Evolutionary conservation across 2,329 filamentous ascomycete genomes (phyloP).

Genomic region (Cladosporium halotolerans): DNA sequence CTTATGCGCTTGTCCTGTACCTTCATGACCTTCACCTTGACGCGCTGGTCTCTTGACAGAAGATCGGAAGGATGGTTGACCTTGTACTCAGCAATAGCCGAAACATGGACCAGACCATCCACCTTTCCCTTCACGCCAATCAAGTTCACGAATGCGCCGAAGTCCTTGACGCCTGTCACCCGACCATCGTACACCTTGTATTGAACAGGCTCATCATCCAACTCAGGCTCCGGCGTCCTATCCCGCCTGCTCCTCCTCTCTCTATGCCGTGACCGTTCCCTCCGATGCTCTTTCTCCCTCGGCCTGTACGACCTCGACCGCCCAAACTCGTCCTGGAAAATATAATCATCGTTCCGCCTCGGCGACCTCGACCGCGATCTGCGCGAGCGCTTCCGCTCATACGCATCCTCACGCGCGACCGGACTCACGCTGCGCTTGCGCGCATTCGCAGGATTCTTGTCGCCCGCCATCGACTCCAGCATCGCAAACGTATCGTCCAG

Average conservation of each 20-base stretch:
- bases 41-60: slow-evolving; percentile 68
- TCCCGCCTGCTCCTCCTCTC: slow-evolving; percentile 46
- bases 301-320: slow-evolving; percentile 38
- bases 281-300: slow-evolving; percentile 32
- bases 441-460: slow-evolving; percentile 49
- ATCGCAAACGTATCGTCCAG: slow-evolving; percentile 91
- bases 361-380: slow-evolving; percentile 50
- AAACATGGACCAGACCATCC: slow-evolving; percentile 90
- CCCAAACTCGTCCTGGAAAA: slow-evolving; percentile 57
- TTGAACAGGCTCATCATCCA: slow-evolving; percentile 74
- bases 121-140: slow-evolving; percentile 79
- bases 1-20: slow-evolving; percentile 77
- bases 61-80: slow-evolving; percentile 91
- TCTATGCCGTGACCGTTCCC: slow-evolving; percentile 29
- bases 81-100: slow-evolving; percentile 75
- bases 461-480: slow-evolving; percentile 76
- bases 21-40: slow-evolving; percentile 89
- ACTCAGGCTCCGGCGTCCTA: slow-evolving; percentile 60
- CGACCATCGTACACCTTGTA: slow-evolving; percentile 86
- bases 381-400: slow-evolving; percentile 30
- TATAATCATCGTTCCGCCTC: slow-evolving; percentile 44
- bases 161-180: slow-evolving; percentile 89
- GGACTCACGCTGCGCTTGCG: slow-evolving; percentile 57
- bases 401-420: slow-evolving; percentile 40
- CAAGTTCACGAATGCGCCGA: slow-evolving; percentile 93